These are phyloP conservation scores for Yarrowia sp. DNA, from an alignment of 805 yeast genomes.

Conservation along the genomic window DNA sequence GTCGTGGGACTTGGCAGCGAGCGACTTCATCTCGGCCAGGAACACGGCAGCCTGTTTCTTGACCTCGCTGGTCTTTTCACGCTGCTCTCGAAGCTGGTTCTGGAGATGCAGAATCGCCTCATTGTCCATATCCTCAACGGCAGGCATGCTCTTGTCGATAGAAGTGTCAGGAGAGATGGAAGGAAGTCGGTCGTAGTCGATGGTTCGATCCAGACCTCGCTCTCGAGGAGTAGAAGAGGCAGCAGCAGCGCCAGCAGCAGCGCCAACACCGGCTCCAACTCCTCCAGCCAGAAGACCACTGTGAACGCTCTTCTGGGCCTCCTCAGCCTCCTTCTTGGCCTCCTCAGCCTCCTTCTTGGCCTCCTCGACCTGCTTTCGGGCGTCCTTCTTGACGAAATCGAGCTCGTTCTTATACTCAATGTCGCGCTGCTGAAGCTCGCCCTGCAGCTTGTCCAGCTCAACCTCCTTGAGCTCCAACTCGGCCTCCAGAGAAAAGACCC, in stretches of 20 bases:
- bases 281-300: conserved; percentile 8
- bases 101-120: conserved; percentile 22
- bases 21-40: conserved; percentile 51
- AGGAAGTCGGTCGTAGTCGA: conserved; percentile 31
- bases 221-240: background rate
- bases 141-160: conserved; percentile 27
- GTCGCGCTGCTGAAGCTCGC: conserved; percentile 4
- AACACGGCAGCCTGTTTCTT: conserved; percentile 49
- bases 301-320: background rate
- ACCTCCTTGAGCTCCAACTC: conserved; percentile 35
- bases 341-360: too few relatives aligned
- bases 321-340: background rate
- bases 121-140: conserved; percentile 18
- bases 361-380: background rate
- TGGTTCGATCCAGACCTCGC: background rate
- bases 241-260: background rate
- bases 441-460: conserved; percentile 24
- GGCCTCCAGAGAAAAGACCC: conserved; percentile 29
- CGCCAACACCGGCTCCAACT: background rate
- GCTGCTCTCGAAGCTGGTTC: conserved; percentile 39
- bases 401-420: conserved; percentile 28
- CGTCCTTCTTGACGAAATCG: conserved; percentile 11
- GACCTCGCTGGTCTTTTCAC: conserved; percentile 39
- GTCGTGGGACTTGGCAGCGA: conserved; percentile 46
- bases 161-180: conserved; percentile 22